Base-by-base conservation (phyloP, 768 basidiomycete genomes). In the Mycena kentingensis region DNA sequence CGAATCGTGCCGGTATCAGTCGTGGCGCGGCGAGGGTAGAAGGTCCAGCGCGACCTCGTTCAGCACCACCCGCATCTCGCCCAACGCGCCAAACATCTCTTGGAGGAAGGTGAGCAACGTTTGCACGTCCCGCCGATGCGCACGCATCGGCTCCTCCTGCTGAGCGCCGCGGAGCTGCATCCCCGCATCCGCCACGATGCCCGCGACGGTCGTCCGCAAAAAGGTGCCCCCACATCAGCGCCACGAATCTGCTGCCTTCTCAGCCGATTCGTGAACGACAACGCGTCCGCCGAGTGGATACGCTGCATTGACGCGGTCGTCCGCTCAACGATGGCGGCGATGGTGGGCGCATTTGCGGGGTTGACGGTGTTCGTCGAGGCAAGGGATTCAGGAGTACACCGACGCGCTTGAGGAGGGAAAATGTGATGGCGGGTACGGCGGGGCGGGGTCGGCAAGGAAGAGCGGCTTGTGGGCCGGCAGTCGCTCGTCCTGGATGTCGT, bases 11-110 rank as follows among this genome's bases (percentile, higher is more conserved):
- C 2, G 71, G 65, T 24, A 69, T 65, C 7, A 68, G 58, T 13
- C 68, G 67, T 43, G 65, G 54, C 47, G 54, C 67, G 57, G 26
- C 67, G 64, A 24, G 60, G 45, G 37, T 47, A 67, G 51, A 26
- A 54, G 97, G 51, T 98, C 93, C 22, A 99, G 79, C 42, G 93
- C 87, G 37, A 98, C 77, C 50, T 95, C 88, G 65, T 99, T 99
- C 57, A 98, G 72, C 32, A 86, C 80, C 28, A 84, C 81, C 46
- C 94, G 84, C 62, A 98, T 73, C 58, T 87, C 79, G 2, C 90
- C 88, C 65, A 96, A 77, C 65, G 96, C 93, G 35, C 75, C 75
- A 57, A 98, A 90, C 21, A 86, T 70, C 55, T 98, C 95, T 64
- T 84, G 88, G 68, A 96, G 77, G 36, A 98, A 70, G 63, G 87